Base-by-base conservation (phyloP, 306 rosid species). In the Alnus glutinosa region DNA sequence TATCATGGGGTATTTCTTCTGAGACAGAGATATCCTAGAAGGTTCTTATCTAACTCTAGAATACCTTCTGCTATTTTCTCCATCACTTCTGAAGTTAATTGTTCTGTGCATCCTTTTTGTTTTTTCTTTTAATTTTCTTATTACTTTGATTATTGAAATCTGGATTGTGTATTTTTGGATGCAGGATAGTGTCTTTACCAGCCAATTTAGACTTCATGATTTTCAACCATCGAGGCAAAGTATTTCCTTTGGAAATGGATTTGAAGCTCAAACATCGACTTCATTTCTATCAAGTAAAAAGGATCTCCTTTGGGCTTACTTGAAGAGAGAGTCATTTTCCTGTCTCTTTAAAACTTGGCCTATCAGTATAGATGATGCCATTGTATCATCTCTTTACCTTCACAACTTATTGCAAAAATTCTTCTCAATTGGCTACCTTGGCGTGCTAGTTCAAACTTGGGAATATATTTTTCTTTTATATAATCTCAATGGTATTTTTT, bases 141-240 rank as follows among this genome's bases (percentile, higher is more conserved):
- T 73, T 78, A 46, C 34, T 30, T 69, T 69, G 57, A 79, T 48
- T 13, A 37, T 9, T 83, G 70, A 86, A 36, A 55, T 78, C 46
- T 30, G 10, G 2, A 51, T 55, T 85, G 57, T 85, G 51, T 77
- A 73, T 81, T 74, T 19, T 75, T 85, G 66, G 76, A 68, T 85
- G 86, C 91, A 92, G 97, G 89, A 88, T 90, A 49, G 96, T 92
- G 78, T 89, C 90, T 80, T 87, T 92, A 75, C 96, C 94, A 15
- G 88, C 74, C 80, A 94, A 89, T 86, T 66, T 81, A 70, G 98
- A 94, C 87, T 94, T 94, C 73, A 90, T 92, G 94, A 85, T 86
- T 84, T 94, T 94, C 89, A 94, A 94, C 87, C 98, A 92, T 75
- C 89, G 98, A 58, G 96, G 95, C 83, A 89, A 79, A 76, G 87